These are phyloP conservation scores for Pestalotiopsis sp. DNA, from an alignment of 2,329 filamentous ascomycete genomes.

Conservation along the genomic window DNA sequence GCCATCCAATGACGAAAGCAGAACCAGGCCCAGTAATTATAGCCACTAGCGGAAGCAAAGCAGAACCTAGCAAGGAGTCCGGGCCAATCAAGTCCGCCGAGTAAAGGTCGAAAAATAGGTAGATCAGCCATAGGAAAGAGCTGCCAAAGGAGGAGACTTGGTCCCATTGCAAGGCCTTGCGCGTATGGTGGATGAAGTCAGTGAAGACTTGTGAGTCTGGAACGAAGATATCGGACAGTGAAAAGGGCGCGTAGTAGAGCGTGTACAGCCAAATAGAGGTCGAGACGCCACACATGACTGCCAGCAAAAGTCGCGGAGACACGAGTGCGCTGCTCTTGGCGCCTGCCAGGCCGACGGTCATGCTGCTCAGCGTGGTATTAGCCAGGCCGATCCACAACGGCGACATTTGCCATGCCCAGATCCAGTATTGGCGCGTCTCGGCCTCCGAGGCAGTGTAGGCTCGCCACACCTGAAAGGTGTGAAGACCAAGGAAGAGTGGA, in stretches of 20 bases:
- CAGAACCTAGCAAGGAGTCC: neutral
- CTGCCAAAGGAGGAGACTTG: neutral
- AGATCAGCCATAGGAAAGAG: neutral
- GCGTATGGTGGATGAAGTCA: neutral
- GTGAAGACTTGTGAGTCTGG: neutral
- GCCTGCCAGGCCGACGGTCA: neutral
- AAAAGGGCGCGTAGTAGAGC: neutral
- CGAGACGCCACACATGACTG: neutral
- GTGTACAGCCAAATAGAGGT: neutral
- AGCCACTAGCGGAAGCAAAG: neutral
- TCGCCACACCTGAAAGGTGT: slow-evolving; percentile 22
- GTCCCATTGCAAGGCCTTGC: neutral
- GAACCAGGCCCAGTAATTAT: neutral
- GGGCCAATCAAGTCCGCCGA: neutral
- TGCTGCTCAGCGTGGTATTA: slow-evolving; percentile 15
- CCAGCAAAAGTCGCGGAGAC: neutral
- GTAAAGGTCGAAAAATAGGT: neutral
- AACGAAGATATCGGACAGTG: neutral
- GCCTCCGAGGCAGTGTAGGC: slow-evolving; percentile 17
- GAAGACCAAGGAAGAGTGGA: slow-evolving; percentile 21
- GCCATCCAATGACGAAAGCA: neutral
- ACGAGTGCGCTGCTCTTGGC: neutral
- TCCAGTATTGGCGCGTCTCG: slow-evolving; percentile 24
- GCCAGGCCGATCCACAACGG: slow-evolving; percentile 25
- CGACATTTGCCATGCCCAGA: slow-evolving; percentile 28